Evolutionary conservation across 164 flowering plant genomes (phyloP).

Genomic region (Litsea cubeba): DNA sequence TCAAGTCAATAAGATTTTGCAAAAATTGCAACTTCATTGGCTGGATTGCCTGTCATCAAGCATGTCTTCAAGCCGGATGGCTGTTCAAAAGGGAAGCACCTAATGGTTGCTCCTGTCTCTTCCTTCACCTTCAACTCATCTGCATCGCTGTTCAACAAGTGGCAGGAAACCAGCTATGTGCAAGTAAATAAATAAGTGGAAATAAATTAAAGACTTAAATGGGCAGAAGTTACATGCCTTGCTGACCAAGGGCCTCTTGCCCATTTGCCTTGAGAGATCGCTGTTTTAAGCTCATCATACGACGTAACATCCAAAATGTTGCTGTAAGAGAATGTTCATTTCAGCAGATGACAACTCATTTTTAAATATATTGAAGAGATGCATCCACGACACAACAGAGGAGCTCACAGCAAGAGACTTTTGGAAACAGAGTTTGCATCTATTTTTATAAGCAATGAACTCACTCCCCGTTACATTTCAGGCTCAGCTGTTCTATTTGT

Average conservation of each 20-base stretch:
- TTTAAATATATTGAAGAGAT: neutral
- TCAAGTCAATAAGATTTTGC: constrained; percentile 59
- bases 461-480: too few species aligned
- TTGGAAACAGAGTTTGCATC: too few species aligned
- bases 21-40: constrained; percentile 79
- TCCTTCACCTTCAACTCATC: constrained; percentile 84
- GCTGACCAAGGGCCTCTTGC: constrained; percentile 98
- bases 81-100: constrained; percentile 93
- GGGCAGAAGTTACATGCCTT: constrained; percentile 36
- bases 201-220: neutral
- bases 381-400: neutral
- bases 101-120: constrained; percentile 88
- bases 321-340: constrained; percentile 29
- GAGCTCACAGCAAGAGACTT: neutral
- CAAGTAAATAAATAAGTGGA: neutral
- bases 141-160: constrained; percentile 44
- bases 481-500: too few species aligned
- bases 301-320: constrained; percentile 86
- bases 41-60: constrained; percentile 78
- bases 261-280: constrained; percentile 82
- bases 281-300: constrained; percentile 77
- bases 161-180: neutral
- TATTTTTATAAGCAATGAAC: too few species aligned
- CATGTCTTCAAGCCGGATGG: constrained; percentile 61
- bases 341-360: neutral